Evolutionary conservation across 139 green algal genomes (phyloP).

Genomic region (Desmodesmus armatus): DNA sequence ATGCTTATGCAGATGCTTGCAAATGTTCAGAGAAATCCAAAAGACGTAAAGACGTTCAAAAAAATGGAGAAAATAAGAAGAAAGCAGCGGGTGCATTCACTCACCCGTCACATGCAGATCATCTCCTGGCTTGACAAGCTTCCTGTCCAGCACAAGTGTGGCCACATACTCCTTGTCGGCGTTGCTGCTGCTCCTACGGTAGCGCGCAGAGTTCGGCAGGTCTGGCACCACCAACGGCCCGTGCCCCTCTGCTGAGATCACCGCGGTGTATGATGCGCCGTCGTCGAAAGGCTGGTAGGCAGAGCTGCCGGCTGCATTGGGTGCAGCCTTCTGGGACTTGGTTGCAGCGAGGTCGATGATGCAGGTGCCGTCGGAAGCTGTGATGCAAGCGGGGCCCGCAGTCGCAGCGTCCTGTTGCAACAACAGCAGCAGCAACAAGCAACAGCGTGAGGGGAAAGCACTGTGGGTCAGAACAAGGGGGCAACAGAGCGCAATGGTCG

Average conservation of each 20-base stretch:
- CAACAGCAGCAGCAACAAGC: too few species aligned
- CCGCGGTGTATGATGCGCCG: background rate
- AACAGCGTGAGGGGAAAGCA: too few species aligned
- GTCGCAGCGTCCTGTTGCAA: constrained; percentile 3
- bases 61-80: too few species aligned
- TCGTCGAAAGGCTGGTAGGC: background rate
- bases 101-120: constrained; percentile 53
- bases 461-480: too few species aligned
- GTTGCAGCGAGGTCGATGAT: background rate
- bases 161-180: background rate
- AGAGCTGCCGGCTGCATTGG: background rate
- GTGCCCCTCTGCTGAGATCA: constrained; percentile 10
- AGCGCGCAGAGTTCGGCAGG: background rate
- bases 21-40: too few species aligned
- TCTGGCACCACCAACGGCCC: constrained; percentile 24
- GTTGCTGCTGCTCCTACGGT: background rate
- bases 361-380: constrained; percentile 34
- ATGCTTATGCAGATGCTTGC: too few species aligned
- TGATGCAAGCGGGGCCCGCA: constrained; percentile 24
- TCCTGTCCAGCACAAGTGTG: constrained; percentile 56
- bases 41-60: too few species aligned
- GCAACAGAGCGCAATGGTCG: too few species aligned
- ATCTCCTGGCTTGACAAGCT: constrained; percentile 54
- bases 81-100: too few species aligned
- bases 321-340: background rate